These are phyloP conservation scores for Komagataella pseudopastoris DNA, from an alignment of 805 yeast genomes.

Conservation along the genomic window DNA sequence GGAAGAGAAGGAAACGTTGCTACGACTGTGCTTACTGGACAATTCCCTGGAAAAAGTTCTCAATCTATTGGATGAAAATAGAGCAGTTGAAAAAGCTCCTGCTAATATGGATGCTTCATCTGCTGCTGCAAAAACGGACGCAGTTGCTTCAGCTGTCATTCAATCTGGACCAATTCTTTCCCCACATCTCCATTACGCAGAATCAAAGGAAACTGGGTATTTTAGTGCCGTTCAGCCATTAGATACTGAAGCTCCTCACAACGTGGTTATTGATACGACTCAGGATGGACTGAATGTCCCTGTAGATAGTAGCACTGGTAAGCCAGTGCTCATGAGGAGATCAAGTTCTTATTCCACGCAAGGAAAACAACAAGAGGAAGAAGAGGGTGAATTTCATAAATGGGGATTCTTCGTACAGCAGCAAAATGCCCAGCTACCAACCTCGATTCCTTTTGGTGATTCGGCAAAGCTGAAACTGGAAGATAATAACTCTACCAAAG, in stretches of 20 bases:
- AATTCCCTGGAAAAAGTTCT: conserved; percentile 39
- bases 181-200: conserved; percentile 18
- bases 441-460: conserved; percentile 4
- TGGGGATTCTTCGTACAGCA: conserved; percentile 74
- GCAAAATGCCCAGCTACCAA: conserved; percentile 22
- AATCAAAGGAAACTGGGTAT: conserved; percentile 2
- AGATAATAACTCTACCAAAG: neutral
- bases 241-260: conserved; percentile 38
- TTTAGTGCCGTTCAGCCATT: neutral
- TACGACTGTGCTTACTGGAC: conserved; percentile 40
- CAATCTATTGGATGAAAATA: conserved; percentile 29
- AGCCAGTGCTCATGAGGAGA: conserved; percentile 53
- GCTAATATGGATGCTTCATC: neutral
- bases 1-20: conserved; percentile 40
- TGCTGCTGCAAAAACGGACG: neutral
- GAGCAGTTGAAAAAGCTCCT: conserved; percentile 7
- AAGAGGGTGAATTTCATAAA: conserved; percentile 85
- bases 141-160: conserved; percentile 21
- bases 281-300: conserved; percentile 38
- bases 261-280: conserved; percentile 55
- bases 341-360: conserved; percentile 52
- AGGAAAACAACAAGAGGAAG: conserved; percentile 71
- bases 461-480: conserved; percentile 2
- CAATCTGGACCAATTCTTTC: conserved; percentile 40
- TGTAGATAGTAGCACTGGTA: conserved; percentile 57